phyloP scores from a whole-genome alignment of 129 eudicot genomes.

The Saposhnikovia divaricata region DNA sequence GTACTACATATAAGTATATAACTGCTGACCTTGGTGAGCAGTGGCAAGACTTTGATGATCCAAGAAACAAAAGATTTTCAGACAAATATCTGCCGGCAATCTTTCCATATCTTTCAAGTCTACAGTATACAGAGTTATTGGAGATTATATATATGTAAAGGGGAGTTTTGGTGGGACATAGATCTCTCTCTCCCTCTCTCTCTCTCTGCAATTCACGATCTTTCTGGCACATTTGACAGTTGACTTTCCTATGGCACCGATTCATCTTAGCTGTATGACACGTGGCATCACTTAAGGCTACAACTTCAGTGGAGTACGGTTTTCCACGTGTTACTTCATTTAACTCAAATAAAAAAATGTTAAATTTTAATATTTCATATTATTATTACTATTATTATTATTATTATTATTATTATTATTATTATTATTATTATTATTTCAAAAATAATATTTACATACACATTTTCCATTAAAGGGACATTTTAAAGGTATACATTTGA shows the following conservation, averaged over 20 bases:
- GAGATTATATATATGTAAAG: neutral
- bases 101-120: constrained; percentile 30
- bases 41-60: constrained; percentile 72
- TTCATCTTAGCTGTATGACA: neutral
- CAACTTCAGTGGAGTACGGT: neutral
- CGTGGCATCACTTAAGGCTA: neutral
- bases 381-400: too few species aligned
- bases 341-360: neutral
- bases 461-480: too few species aligned
- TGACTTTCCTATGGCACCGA: neutral
- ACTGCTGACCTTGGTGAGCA: constrained; percentile 56
- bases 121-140: too few species aligned
- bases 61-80: constrained; percentile 56
- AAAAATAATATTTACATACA: too few species aligned
- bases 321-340: neutral
- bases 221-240: neutral
- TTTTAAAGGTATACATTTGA: too few species aligned
- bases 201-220: neutral
- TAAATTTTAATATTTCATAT: too few species aligned
- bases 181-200: neutral
- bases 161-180: neutral
- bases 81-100: constrained; percentile 48
- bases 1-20: neutral
- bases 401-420: too few species aligned
- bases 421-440: too few species aligned